Conservation (phyloP, 768 basidiomycete genomes). For the Calocybe cyanea region DNA sequence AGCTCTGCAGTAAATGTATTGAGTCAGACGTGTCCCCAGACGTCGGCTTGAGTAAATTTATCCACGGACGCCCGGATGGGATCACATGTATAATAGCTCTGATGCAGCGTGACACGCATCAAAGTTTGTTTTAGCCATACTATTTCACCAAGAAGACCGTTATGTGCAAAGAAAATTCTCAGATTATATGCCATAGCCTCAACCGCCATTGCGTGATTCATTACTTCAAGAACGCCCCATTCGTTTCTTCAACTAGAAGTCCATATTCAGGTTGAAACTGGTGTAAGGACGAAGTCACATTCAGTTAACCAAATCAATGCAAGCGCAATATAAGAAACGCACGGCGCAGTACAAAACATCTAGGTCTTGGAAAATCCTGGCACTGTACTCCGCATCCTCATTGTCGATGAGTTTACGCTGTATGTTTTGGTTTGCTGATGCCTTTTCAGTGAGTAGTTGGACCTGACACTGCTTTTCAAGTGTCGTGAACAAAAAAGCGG, state of each 20-base stretch:
- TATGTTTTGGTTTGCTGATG: conserved; percentile 23
- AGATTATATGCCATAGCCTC: no score
- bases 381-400: conserved; percentile 23
- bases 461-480: conserved; percentile 45
- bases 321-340: background rate
- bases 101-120: no score
- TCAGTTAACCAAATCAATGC: background rate
- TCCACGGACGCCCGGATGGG: no score
- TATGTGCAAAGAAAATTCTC: no score
- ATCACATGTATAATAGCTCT: no score
- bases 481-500: conserved; percentile 36
- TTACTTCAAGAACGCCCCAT: conserved; percentile 23
- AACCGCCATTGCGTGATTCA: no score
- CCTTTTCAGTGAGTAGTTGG: conserved; percentile 41
- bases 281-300: no score
- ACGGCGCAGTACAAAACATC: conserved; percentile 17
- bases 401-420: conserved; percentile 20
- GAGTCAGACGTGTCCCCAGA: no score
- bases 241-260: conserved; percentile 23
- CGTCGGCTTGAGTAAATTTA: no score
- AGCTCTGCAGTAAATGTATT: no score
- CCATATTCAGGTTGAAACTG: conserved; percentile 26
- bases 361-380: conserved; percentile 18
- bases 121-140: no score
- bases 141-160: no score